Evolutionary conservation across 495 filamentous ascomycete species (phyloP), one percentile per base, ranked within the genome.

Genomic region (Podospora pseudopauciseta): DNA sequence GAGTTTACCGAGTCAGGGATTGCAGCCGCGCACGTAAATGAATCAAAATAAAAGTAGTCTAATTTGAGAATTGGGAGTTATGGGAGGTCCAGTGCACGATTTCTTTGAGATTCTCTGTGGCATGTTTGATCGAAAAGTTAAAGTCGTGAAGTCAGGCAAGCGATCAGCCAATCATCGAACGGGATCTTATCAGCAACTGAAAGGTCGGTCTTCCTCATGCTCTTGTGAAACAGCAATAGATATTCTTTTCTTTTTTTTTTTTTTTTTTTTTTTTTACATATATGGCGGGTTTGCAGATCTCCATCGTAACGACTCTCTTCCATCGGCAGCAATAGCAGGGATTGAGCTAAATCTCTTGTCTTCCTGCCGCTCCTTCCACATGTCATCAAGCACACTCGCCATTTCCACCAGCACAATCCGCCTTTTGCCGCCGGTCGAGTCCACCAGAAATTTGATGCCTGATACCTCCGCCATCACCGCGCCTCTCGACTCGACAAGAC

Each of bases 341-440:
- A 23, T 23, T 23, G 23, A 60, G n/a, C 57, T 60, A 7, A 4
- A 20, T 4, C 4, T 62, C 28, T 44, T 49, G 9, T 11, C 39
- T 49, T 5, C 6, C 9, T 49, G 39, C 9, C 39, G 39, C 39
- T 27, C 30, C 27, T 65, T 56, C 63, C 20, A 39, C 18, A 66
- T 59, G 11, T 11, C 27, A 19, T 66, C 56, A 44, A 59, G 39
- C 1, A 66, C 19, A 26, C 65, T 66, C 20, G 16, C 32, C 54
- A 66, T 59, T 56, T 66, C 55, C 27, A 66, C 56, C 11, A 66
- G 65, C 2, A 66, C 65, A 27, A 66, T 44, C 26, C 65, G 16
- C 53, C 18, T 60, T 9, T 60, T n/a, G 13, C 65, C 55, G 54
- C 65, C 65, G 1, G 53, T 13, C 16, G 11, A 11, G 23, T 66